Evolutionary conservation across 2,329 filamentous ascomycete genomes (phyloP), one percentile per base, ranked within the genome.

Genomic region (Ceratocystis alfenasii): DNA sequence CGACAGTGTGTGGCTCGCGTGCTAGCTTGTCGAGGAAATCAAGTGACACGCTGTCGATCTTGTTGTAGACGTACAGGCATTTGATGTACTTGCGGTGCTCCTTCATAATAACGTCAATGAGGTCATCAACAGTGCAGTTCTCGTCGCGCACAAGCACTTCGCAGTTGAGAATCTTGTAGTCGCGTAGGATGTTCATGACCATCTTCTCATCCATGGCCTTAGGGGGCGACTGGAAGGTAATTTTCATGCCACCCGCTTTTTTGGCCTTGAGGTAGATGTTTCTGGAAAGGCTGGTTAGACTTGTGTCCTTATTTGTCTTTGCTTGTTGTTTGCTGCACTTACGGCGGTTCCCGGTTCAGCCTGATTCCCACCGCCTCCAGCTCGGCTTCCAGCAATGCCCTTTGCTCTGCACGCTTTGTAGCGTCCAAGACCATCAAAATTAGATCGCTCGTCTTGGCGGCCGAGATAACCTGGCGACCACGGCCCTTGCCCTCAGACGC

Each of bases 91-190:
- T 99, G 73, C 94, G 82, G 79, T 99, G 94, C 74, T 96, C 90
- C 76, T 94, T 95, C 93, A 97, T 97, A 77, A 99, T 96, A 68
- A 96, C 91, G 75, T 99, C 94, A 78, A 99, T 99, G 75, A 99
- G 89, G 76, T 99, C 93, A 78, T 99, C 94, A 45, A 99, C 91
- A 0, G 94, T 97, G 50, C 88, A 90, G 74, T 95, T 86, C 73
- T 99, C 94, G 74, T 99, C 94, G 71, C 94, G 88, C 17, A 99
- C 85, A 25, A 99, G 83, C 0, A 99, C 92, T 75, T 99, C 94
- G 77, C 89, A 94, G 79, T 99, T 99, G 68, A 99, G 84, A 71
- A 99, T 91, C 79, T 96, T 96, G 85, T 99, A 99, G 81, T 99
- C 94, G 70, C 90, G 88, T 63, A 99, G 81, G 73, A 99, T 96